Base-by-base conservation (phyloP, 129 eudicot genomes). In the Solidago caesia region DNA sequence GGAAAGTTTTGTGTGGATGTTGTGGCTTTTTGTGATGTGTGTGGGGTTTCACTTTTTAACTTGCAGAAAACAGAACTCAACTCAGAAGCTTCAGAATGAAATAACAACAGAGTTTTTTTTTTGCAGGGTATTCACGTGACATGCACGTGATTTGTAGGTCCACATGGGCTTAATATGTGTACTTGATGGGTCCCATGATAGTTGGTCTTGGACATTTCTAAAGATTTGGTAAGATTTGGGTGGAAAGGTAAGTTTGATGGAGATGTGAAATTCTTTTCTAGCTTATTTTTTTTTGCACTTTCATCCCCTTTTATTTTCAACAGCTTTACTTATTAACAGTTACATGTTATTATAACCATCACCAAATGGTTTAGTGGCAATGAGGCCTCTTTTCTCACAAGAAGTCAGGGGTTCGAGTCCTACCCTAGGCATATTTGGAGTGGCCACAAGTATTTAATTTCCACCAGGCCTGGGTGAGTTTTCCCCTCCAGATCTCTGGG, bases 41-140 rank as follows among this genome's bases (percentile, higher is more conserved):
- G 85, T 76, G 85, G 85, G 81, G 81, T 66, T 71, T 76, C 68
- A 66, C 79, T 74, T 79, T 79, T 79, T 72, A 73, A 79, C 79
- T 79, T 75, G 79, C 83, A 79, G 79, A 73, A 66, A 79, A 79
- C 83, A 79, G 83, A 79, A 73, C 75, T 79, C 82, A 79, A 55
- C 68, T 74, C 82, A 79, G 82, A 79, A 79, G 78, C 82, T 78
- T 78, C 82, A 81, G 84, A 76, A 59, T 70, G 68, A 65, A 70
- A 58, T 48, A 75, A 70, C 76, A 63, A 63, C 73, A 60, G 75
- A 15, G 73, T 58, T 68, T 33, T 65, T 58, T 68, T 33, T 65
- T 71, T 83, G 87, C 87, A 79, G 81, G 73, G 16, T 39, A 45
- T 10, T 71, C 87, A 79, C 87, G 87, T 79, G 87, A 53, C 33